Evolutionary conservation across 306 rosid species (phyloP), one percentile per base, ranked within the genome.

Genomic region (Trifolium subterraneum): DNA sequence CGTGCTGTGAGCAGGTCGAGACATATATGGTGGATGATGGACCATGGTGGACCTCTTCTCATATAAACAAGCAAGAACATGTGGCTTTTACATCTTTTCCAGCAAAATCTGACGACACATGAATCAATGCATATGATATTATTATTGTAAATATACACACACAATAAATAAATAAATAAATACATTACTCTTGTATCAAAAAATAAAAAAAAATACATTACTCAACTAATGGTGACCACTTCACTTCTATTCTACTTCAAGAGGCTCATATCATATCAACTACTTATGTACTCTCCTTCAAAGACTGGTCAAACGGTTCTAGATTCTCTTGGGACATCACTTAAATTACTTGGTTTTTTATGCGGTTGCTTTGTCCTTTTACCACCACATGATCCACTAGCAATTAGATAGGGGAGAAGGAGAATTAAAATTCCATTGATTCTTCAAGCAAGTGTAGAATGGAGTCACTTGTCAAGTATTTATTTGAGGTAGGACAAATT

Each of bases 1-100:
- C 95, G 91, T 89, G 97, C 71, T 64, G 72, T 76, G 83, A 70
- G 71, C 86, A 83, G 71, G 77, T 39, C 20, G 78, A 80, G 83
- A 71, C 51, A 52, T 42, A 83, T 79, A 69, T 39, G 61, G 85
- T 80, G 83, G 51, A 20, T 31, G 75, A 64, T 82, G 84, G 71
- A 52, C 81, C 83, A 80, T 20, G 50, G 50, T 83, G 84, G 83
- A 64, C 81, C 83, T 73, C 73, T 48, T 33, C 72, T 44, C 50
- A 16, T 9, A 51, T 31, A 64, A 47, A 20, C 41, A 64, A 64
- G 23, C 75, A 64, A 38, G 8, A n/a, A 33, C 86, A 70, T 64
- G 86, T 75, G 86, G 36, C 70, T 39, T 47, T 71, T 72, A 45
- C 20, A 70, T 55, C 27, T 75, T 76, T 52, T 67, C 14, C 47